Conservation (phyloP, 257 asterid species). For the Lithospermum erythrorhizon region DNA sequence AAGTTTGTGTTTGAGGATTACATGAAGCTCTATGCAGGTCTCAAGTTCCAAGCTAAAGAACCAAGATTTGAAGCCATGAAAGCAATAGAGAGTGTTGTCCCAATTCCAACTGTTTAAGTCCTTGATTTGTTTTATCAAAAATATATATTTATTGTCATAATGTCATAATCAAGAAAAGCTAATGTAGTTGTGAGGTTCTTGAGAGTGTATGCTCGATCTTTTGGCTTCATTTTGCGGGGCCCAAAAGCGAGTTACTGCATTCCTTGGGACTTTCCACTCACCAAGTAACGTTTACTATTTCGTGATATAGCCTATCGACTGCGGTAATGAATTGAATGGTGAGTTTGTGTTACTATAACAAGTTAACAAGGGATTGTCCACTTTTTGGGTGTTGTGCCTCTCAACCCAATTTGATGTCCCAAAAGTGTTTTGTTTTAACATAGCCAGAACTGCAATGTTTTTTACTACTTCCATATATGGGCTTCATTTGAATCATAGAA, state of each 20-base stretch:
- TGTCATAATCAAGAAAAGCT: not conserved
- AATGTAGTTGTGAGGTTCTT: not conserved
- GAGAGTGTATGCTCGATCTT: not conserved
- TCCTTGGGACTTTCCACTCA: too few relatives aligned
- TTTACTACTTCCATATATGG: too few relatives aligned
- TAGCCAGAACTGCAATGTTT: too few relatives aligned
- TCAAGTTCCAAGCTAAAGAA: conserved; percentile 66
- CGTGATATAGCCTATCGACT: not conserved
- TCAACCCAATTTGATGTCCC: not conserved
- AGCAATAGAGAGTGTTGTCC: conserved; percentile 31
- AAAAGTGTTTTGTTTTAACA: not conserved
- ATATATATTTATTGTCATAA: too few relatives aligned
- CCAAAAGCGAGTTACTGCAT: too few relatives aligned
- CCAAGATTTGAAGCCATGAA: conserved; percentile 75
- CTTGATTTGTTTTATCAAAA: not conserved
- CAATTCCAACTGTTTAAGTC: conserved; percentile 43
- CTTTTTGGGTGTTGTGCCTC: not conserved
- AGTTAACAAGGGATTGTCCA: not conserved
- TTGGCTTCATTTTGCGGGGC: too few relatives aligned
- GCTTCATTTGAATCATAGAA: too few relatives aligned
- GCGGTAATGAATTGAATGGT: not conserved
- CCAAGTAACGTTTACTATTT: too few relatives aligned
- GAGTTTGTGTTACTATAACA: not conserved
- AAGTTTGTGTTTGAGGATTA: conserved; percentile 70
- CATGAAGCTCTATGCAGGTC: conserved; percentile 56